Evolutionary conservation across 176 grass and related monocot species (phyloP).

Genomic region (barley (Hordeum vulgare)): DNA sequence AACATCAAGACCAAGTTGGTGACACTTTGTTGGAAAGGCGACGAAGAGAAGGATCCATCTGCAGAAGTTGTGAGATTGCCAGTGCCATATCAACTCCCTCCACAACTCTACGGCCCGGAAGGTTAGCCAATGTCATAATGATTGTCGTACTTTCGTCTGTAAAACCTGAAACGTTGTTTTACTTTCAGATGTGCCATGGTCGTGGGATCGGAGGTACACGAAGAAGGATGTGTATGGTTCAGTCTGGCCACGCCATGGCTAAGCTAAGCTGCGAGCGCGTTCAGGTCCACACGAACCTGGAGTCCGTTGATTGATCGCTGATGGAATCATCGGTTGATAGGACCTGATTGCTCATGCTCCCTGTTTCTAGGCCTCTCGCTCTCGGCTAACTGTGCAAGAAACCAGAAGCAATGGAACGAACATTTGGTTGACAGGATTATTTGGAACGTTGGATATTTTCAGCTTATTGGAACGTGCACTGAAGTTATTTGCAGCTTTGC

Average conservation of each 20-base stretch:
- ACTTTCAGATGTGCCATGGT: slow-evolving; percentile 87
- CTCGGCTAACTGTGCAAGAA: not conserved
- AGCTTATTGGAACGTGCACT: not conserved
- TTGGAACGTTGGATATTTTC: not conserved
- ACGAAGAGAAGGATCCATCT: slow-evolving; percentile 16
- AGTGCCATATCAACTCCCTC: slow-evolving; percentile 85
- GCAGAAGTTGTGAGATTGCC: slow-evolving; percentile 53
- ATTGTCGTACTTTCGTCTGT: not conserved
- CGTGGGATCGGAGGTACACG: slow-evolving; percentile 79
- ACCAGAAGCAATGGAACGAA: not conserved
- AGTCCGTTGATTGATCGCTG: not conserved
- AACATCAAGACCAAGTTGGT: slow-evolving; percentile 55
- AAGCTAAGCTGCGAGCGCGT: slow-evolving; percentile 13
- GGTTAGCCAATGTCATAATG: slow-evolving; percentile 19
- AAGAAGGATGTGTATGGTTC: slow-evolving; percentile 86
- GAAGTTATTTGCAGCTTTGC: not conserved
- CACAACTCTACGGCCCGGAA: slow-evolving; percentile 53
- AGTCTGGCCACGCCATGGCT: slow-evolving; percentile 66
- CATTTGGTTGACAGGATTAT: not conserved
- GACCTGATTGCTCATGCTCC: not conserved
- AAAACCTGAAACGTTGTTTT: not conserved
- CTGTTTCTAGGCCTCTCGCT: not conserved
- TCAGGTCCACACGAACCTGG: not conserved
- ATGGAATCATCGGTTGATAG: not conserved
- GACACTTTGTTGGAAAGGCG: slow-evolving; percentile 54